These are phyloP conservation scores for Trichocladium uniseriatum DNA, from an alignment of 495 filamentous ascomycete species.

Conservation along the genomic window DNA sequence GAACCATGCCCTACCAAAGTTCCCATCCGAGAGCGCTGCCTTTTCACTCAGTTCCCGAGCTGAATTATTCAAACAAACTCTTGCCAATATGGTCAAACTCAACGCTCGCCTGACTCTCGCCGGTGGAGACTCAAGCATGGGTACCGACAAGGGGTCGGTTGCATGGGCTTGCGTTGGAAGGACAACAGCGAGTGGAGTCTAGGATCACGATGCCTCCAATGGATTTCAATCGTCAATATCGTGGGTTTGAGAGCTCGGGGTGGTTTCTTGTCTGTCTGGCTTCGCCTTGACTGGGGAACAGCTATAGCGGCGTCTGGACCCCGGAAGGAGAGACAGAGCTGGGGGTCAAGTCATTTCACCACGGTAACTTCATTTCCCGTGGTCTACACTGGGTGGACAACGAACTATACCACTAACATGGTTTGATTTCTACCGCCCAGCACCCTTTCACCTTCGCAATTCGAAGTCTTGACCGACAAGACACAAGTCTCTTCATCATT, in stretches of 20 bases:
- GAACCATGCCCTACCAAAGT: not conserved
- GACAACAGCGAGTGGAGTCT: constrained; percentile 8
- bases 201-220: constrained; percentile 1
- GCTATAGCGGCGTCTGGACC: no score
- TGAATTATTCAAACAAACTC: constrained; percentile 1
- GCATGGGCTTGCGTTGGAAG: not conserved
- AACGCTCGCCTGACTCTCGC: not conserved
- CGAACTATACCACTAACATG: not conserved
- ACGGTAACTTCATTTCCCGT: no score
- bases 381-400: no score
- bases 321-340: no score
- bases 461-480: not conserved
- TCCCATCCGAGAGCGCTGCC: not conserved
- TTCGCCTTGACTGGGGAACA: not conserved
- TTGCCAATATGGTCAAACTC: no score
- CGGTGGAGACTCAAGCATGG: constrained; percentile 8
- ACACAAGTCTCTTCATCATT: not conserved
- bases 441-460: not conserved
- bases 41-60: not conserved
- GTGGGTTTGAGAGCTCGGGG: not conserved
- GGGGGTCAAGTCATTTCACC: no score
- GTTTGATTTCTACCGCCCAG: not conserved
- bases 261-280: not conserved
- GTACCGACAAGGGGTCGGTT: constrained; percentile 5
- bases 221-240: constrained; percentile 8